Base-by-base conservation (phyloP, 139 green algal species). In the Chlamydomonas schloesseri region DNA sequence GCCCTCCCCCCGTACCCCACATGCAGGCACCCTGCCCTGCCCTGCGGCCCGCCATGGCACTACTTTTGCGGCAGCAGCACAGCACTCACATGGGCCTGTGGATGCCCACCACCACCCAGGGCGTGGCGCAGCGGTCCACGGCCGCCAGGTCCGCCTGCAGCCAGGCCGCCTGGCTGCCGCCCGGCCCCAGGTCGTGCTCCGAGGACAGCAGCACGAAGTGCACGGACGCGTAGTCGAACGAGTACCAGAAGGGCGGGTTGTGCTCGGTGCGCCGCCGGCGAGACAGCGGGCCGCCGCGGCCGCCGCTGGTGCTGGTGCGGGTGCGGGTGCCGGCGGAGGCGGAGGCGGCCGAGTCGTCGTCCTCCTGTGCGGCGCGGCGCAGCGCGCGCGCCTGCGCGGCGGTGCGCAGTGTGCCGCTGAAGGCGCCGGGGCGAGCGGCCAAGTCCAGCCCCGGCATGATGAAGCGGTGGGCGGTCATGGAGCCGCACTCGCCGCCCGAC, bases 191-290 rank as follows among this genome's bases (percentile, higher is more conserved):
- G 83, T 94, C 83, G 83, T 98, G 95, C 92, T 98, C 96, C 0
- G 93, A 96, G 58, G 90, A 95, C 36, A 97, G 79, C 36, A 94
- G 77, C 26, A 90, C 83, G 71, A 97, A 95, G 89, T 97, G 94
- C 20, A 95, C 92, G n/a, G 31, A 83, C 94, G 18, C 95, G 62
- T 95, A 93, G 46, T 95, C 89, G 81, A 96, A 97, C 21, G 79
- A 90, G 85, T 98, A 98, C 79, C 95, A 98, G 81, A 98, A 98
- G 0, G 96, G 96, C 9, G 95, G 79, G 47, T 90, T 92, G 73
- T 79, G 68, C 10, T 36, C 34, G 46, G 17, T 88, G 90, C 46
- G 88, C 42, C 42, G 18, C 15, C 55, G 17, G 58, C 55, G 18
- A 2, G 17, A 42, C 60, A 36, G 18, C 26, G 6, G 72, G 34